Evolutionary conservation across 345 rosid genomes (phyloP).

Genomic region (Viola odorata): DNA sequence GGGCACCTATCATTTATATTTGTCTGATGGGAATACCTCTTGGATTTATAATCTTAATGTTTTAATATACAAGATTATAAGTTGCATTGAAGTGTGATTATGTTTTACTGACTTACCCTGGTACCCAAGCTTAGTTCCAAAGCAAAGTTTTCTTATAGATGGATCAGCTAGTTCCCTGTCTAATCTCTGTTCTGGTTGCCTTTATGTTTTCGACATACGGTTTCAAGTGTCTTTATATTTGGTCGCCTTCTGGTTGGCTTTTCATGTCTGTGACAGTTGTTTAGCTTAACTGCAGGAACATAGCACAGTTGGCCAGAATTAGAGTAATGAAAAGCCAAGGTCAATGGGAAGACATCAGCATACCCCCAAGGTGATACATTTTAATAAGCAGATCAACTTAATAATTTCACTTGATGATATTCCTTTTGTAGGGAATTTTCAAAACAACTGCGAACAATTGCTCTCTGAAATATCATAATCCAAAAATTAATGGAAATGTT

Average conservation of each 20-base stretch:
- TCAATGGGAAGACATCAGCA: constrained; percentile 53
- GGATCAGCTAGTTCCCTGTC: no score
- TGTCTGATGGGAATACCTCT: no score
- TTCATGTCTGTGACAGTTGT: constrained; percentile 2
- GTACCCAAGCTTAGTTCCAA: no score
- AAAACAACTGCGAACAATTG: no score
- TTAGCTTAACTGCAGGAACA: constrained; percentile 36
- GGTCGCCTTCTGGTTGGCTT: neutral
- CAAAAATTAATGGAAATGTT: neutral
- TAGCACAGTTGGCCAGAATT: constrained; percentile 54
- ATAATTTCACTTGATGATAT: no score
- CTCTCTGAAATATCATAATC: neutral
- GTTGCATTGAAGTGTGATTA: no score
- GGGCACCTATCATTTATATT: no score
- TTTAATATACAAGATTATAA: no score
- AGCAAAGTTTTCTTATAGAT: no score
- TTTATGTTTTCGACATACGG: constrained; percentile 1
- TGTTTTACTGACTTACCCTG: no score
- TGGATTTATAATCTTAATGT: no score
- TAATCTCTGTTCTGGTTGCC: neutral
- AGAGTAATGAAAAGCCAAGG: constrained; percentile 46
- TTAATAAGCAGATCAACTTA: neutral
- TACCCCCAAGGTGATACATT: constrained; percentile 42
- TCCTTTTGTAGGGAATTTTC: no score
- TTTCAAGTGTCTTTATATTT: neutral